Conservation (phyloP, 2,329 filamentous ascomycete species). For the Scytalidium lignicola region DNA sequence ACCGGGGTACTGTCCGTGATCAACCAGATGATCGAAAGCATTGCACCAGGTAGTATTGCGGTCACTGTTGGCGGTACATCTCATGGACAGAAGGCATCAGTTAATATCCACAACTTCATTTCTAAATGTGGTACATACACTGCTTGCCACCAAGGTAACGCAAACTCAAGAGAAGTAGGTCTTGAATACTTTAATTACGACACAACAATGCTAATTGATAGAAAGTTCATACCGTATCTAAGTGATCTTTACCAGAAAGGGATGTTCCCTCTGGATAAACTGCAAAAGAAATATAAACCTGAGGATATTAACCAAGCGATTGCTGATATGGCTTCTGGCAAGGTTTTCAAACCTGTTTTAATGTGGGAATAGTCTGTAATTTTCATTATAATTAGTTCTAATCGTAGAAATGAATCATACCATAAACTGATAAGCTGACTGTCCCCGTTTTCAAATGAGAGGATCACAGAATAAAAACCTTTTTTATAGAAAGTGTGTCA, state of each 20-base stretch:
- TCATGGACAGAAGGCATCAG: slow-evolving; percentile 1
- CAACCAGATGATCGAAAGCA: not conserved
- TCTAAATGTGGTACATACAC: not conserved
- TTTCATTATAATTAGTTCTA: too few species aligned
- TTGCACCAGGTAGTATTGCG: not conserved
- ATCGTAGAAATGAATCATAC: too few species aligned
- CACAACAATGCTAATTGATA: not conserved
- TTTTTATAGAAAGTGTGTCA: too few species aligned
- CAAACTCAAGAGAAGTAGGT: not conserved
- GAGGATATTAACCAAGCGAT: slow-evolving; percentile 2
- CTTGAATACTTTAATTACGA: not conserved
- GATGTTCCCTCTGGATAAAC: slow-evolving; percentile 1
- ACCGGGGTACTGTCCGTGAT: slow-evolving; percentile 1
- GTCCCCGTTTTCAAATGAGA: too few species aligned
- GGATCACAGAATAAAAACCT: too few species aligned
- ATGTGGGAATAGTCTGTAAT: too few species aligned
- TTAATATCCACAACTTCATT: slow-evolving; percentile 1
- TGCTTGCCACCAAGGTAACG: slow-evolving; percentile 1
- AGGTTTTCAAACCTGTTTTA: slow-evolving; percentile 1
- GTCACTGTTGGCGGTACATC: slow-evolving; percentile 2
- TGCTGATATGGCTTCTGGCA: slow-evolving; percentile 1
- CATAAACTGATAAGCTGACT: too few species aligned
- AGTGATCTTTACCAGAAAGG: not conserved
- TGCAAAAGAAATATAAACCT: not conserved
- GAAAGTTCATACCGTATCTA: slow-evolving; percentile 5